Conservation (phyloP, 345 rosid species). For the Nephelium lappaceum region DNA sequence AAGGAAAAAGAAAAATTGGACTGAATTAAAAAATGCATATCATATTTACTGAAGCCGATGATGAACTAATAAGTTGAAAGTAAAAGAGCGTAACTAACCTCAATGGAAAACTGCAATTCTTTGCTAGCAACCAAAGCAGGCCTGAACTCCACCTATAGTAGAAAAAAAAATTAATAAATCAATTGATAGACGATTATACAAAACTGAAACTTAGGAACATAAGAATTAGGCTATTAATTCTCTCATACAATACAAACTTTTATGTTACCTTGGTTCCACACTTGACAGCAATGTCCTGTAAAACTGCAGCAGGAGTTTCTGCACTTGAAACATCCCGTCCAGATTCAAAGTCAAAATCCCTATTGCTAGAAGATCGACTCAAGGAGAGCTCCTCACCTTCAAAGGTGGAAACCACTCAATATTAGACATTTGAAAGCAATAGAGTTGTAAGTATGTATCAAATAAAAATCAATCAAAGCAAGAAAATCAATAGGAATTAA, state of each 20-base stretch:
- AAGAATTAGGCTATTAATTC: background rate
- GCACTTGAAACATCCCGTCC: constrained; percentile 56
- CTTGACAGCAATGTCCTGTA: constrained; percentile 79
- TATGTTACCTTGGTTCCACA: constrained; percentile 81
- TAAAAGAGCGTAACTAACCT: constrained; percentile 51
- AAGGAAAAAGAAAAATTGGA: background rate
- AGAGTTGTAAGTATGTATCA: background rate
- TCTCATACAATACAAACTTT: constrained; percentile 6
- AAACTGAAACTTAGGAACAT: background rate
- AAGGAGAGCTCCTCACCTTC: constrained; percentile 64
- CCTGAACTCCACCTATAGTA: constrained; percentile 75
- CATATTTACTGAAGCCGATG: background rate
- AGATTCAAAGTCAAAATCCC: constrained; percentile 64
- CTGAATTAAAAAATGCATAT: background rate
- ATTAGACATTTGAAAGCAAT: constrained; percentile 14
- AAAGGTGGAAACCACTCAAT: constrained; percentile 22
- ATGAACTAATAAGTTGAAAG: constrained; percentile 9
- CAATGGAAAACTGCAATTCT: constrained; percentile 76
- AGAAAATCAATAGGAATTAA: background rate
- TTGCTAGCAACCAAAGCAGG: constrained; percentile 63
- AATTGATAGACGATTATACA: constrained; percentile 6
- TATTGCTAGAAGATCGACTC: constrained; percentile 59
- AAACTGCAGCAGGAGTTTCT: constrained; percentile 59
- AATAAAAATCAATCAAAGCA: background rate
- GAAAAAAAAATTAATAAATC: background rate